These are phyloP conservation scores for Venturia nashicola DNA, from an alignment of 2,329 filamentous ascomycete genomes.

Conservation along the genomic window DNA sequence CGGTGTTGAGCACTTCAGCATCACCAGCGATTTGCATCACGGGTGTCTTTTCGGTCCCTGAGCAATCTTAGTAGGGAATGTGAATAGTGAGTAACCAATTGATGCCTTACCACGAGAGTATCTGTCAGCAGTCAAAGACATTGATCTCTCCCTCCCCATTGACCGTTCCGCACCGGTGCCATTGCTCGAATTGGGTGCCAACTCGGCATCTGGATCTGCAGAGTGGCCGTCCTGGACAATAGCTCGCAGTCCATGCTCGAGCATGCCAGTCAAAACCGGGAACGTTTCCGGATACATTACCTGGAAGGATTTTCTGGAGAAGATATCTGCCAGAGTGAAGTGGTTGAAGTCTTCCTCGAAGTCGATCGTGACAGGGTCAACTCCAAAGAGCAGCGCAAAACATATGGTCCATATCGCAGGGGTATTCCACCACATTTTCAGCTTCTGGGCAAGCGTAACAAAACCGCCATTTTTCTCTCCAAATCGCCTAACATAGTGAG, in stretches of 20 bases:
- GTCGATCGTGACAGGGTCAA: slow-evolving; percentile 64
- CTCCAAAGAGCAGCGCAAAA: slow-evolving; percentile 78
- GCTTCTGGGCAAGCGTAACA: slow-evolving; percentile 64
- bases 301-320: slow-evolving; percentile 45
- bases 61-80: neutral
- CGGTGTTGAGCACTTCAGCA: slow-evolving; percentile 56
- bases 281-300: slow-evolving; percentile 69
- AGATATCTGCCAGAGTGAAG: slow-evolving; percentile 60
- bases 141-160: slow-evolving; percentile 45
- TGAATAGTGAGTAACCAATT: neutral
- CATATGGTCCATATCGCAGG: slow-evolving; percentile 77
- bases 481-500: slow-evolving; percentile 75
- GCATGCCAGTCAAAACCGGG: slow-evolving; percentile 70
- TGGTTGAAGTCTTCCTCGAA: slow-evolving; percentile 63
- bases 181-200: neutral
- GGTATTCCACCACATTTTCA: slow-evolving; percentile 83
- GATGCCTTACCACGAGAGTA: slow-evolving; percentile 19
- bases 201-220: neutral
- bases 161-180: slow-evolving; percentile 11
- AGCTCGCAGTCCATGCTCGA: slow-evolving; percentile 71
- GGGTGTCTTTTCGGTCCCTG: neutral
- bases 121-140: slow-evolving; percentile 52
- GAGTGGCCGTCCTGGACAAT: slow-evolving; percentile 35
- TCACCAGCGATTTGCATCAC: slow-evolving; percentile 31
- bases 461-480: slow-evolving; percentile 79